Evolutionary conservation across 2,329 filamentous ascomycete genomes (phyloP).

Genomic region (Akanthomyces dipterigenus): DNA sequence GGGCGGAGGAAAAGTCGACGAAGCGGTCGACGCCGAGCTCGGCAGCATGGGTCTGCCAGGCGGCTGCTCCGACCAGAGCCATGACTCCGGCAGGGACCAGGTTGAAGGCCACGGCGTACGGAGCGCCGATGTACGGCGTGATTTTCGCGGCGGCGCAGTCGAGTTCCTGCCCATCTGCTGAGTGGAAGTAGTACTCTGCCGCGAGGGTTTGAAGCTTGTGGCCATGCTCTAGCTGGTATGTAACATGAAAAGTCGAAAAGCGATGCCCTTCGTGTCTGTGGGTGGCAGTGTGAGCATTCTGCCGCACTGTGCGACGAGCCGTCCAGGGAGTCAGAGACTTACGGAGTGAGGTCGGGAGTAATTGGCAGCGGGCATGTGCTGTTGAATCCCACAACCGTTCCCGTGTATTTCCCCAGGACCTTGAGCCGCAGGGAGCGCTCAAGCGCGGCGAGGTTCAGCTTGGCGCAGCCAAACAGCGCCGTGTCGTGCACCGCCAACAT

Average conservation of each 20-base stretch:
- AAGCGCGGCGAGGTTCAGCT: background rate
- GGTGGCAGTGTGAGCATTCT: background rate
- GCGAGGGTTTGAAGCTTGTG: constrained; percentile 5
- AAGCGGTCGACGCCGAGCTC: background rate
- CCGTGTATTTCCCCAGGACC: background rate
- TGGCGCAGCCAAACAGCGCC: background rate
- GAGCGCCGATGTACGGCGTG: constrained; percentile 3
- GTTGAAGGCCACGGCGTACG: background rate
- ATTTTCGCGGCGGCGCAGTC: constrained; percentile 5
- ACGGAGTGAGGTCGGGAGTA: background rate
- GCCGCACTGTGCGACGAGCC: background rate
- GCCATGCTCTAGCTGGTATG: background rate
- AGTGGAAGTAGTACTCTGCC: background rate
- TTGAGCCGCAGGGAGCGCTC: background rate
- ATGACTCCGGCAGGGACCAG: background rate
- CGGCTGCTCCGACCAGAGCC: background rate
- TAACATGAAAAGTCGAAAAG: background rate
- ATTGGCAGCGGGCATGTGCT: constrained; percentile 6
- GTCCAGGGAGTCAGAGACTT: background rate
- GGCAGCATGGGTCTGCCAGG: background rate
- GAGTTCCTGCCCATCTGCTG: background rate
- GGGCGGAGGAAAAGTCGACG: background rate
- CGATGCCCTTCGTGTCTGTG: background rate
- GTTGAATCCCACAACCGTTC: background rate
- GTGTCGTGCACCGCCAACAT: background rate